Percentiles rank a stretch among this genome's conserved stretches.
Conservation (phyloP, 73 alveolate species). For the Stentor coeruleus region DNA sequence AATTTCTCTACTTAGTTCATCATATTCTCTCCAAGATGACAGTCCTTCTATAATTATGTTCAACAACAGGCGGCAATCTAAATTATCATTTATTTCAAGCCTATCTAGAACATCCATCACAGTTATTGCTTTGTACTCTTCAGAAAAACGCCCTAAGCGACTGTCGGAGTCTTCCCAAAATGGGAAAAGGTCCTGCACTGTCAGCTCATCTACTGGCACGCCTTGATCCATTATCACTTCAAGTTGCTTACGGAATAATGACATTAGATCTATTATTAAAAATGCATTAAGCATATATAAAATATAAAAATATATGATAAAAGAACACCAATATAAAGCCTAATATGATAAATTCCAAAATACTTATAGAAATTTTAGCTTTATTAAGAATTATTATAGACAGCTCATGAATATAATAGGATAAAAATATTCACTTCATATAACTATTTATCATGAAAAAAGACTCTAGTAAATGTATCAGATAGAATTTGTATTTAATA, state of each 20-base stretch:
- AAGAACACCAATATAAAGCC: too few species aligned
- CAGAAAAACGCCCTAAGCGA: neutral
- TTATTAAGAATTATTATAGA: too few species aligned
- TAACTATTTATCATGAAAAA: too few species aligned
- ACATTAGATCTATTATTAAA: neutral
- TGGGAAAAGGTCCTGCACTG: neutral
- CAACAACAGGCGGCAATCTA: neutral
- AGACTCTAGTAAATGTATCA: too few species aligned
- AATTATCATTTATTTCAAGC: neutral
- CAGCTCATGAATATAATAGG: too few species aligned
- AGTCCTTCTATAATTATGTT: neutral
- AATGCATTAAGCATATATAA: too few species aligned
- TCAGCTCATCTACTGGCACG: neutral
- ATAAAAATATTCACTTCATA: too few species aligned
- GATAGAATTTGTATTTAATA: too few species aligned
- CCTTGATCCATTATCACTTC: neutral
- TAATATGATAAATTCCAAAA: too few species aligned
- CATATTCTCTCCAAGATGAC: neutral
- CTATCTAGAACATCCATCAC: neutral
- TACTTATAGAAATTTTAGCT: too few species aligned
- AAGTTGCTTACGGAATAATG: conserved; percentile 9
- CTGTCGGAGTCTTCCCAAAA: conserved; percentile 18
- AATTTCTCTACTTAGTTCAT: neutral
- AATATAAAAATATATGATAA: too few species aligned
- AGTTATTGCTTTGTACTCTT: neutral